Percentiles rank a stretch among this genome's conserved stretches.
Conservation (phyloP, 345 rosid genomes). For the Gossypium mustelinum region DNA sequence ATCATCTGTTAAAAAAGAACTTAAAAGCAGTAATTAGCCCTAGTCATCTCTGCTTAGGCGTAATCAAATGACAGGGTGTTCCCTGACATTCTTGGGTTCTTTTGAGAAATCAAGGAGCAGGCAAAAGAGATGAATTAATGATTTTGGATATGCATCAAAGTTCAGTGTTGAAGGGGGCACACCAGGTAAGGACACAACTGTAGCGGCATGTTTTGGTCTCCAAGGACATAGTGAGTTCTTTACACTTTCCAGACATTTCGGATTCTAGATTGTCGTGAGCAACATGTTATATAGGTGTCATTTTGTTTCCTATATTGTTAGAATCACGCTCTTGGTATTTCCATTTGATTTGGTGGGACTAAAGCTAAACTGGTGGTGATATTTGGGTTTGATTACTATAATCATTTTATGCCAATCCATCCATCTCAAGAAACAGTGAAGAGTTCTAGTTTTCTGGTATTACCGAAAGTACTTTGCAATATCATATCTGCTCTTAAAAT, state of each 20-base stretch:
- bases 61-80: slow-evolving; percentile 16
- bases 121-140: background rate
- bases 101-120: slow-evolving; percentile 1
- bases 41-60: background rate
- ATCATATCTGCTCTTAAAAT: background rate
- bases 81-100: slow-evolving; percentile 9
- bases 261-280: background rate
- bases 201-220: slow-evolving; percentile 4
- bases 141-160: background rate
- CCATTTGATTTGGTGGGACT: background rate
- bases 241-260: slow-evolving; percentile 7
- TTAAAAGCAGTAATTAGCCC: background rate
- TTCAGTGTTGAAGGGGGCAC: background rate
- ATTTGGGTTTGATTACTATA: background rate
- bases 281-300: background rate
- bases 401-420: background rate
- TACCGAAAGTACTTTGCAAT: background rate
- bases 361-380: background rate
- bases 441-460: background rate
- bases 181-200: background rate
- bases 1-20: slow-evolving; percentile 3
- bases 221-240: background rate
- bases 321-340: background rate
- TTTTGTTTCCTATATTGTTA: background rate
- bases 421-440: background rate